Base-by-base conservation (phyloP, 495 filamentous ascomycete genomes). In the Amphirosellinia nigrospora region DNA sequence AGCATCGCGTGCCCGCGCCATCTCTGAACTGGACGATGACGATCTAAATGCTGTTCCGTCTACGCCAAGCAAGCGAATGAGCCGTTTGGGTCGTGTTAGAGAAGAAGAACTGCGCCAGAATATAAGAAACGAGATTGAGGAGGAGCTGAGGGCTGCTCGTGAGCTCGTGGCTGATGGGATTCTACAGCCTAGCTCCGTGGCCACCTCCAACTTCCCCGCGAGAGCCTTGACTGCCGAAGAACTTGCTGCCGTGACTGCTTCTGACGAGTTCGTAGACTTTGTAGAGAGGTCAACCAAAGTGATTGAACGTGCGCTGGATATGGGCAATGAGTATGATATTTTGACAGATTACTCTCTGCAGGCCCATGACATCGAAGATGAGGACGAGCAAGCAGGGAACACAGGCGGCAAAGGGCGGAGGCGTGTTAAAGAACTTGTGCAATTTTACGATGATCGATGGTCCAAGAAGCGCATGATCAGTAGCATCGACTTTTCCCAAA, bases 381-480 rank as follows among this genome's bases (percentile, higher is more conserved):
- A 96, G 63, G 95, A 97, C 74, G 94, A 96, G 72, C 92, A 93
- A 73, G 87, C 86, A 38, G 88, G 86, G 9, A 90, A 88, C 56
- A 86, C 84, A 4, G 85, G 87, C 50, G 92, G 91, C 15, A 93
- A 92, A 78, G 92, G 91, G 60, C 89, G 91, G 46, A 88, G 93
- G 73, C 87, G 91, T 43, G 90, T 98, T 69, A 92, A 90, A 75
- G 94, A 99, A 79, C 82, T 97, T 43, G 90, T 89, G 19, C 94
- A 97, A 74, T 98, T 98, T 79, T 97, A 91, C 79, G 93, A 98
- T 74, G 94, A 97, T 69, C 84, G 93, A 76, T 97, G 94, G 94
- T 97, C 94, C 77, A 96, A 94, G 82, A 97, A 97, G 81, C 89
- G 96, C 70, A 97, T 97, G 93, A 90, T 98, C 75, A 97, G 90